phyloP scores from a whole-genome alignment of 306 rosid genomes.

The Vicia villosa region DNA sequence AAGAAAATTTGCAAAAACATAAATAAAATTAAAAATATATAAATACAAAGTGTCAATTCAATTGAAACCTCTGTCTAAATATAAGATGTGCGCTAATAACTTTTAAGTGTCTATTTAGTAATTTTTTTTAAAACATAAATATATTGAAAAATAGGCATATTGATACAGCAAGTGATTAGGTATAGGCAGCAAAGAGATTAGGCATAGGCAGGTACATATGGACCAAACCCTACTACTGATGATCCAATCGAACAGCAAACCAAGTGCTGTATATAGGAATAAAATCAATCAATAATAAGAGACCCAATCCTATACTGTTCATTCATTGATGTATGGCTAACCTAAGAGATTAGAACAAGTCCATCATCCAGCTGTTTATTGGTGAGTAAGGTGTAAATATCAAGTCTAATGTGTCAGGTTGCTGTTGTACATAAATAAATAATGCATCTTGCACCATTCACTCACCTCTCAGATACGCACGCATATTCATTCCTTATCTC shows the following conservation, averaged over 20 bases:
- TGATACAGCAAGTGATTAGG: no score
- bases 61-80: no score
- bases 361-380: background rate
- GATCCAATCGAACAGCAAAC: background rate
- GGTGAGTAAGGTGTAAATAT: conserved; percentile 1
- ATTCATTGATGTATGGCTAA: background rate
- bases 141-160: no score
- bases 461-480: background rate
- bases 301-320: background rate
- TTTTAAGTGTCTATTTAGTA: no score
- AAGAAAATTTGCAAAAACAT: no score
- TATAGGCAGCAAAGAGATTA: background rate
- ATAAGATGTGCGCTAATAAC: no score
- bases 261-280: background rate
- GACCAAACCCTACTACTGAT: background rate
- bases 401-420: conserved; percentile 2
- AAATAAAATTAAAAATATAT: no score
- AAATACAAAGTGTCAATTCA: no score
- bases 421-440: background rate
- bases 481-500: conserved; percentile 3
- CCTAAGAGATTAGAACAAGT: background rate
- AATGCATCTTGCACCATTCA: background rate
- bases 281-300: background rate
- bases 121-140: no score
- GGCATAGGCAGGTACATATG: background rate